These are phyloP conservation scores for Venturia pyrina DNA, from an alignment of 2,329 filamentous ascomycete species.

Conservation along the genomic window DNA sequence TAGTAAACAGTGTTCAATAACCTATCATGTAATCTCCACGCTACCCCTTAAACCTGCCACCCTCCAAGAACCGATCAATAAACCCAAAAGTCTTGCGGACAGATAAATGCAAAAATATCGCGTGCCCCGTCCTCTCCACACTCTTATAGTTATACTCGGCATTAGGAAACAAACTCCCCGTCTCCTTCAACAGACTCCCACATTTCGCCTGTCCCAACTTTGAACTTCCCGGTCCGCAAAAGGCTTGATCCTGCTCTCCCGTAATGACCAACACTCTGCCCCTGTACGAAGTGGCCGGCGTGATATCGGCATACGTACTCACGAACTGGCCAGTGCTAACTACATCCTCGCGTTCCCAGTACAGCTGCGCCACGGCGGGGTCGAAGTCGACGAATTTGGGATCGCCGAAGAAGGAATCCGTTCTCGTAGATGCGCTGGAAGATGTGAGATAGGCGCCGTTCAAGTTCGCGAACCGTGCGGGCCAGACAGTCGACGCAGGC, in stretches of 20 bases:
- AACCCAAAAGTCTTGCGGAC: background rate
- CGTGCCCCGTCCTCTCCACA: background rate
- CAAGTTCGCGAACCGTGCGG: background rate
- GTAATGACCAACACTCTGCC: background rate
- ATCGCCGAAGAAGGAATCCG: background rate
- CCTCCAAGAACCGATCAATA: background rate
- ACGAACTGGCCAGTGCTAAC: background rate
- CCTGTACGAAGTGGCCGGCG: background rate
- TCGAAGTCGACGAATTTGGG: background rate
- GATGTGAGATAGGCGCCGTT: background rate
- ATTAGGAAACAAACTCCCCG: background rate
- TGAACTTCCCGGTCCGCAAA: background rate
- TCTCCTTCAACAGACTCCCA: background rate
- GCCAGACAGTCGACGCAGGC: background rate
- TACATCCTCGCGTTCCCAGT: background rate
- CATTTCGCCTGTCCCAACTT: background rate
- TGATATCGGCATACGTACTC: background rate
- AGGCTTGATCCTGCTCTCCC: background rate
- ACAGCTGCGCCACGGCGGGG: background rate
- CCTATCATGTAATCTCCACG: too few species aligned
- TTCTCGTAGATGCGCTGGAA: background rate
- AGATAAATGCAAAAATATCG: background rate
- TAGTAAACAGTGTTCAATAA: too few species aligned
- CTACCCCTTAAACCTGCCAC: too few species aligned
- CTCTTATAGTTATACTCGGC: background rate